phyloP scores from a whole-genome alignment of 2,329 filamentous ascomycete genomes.

The Lasiodiplodia gonubiensis region DNA sequence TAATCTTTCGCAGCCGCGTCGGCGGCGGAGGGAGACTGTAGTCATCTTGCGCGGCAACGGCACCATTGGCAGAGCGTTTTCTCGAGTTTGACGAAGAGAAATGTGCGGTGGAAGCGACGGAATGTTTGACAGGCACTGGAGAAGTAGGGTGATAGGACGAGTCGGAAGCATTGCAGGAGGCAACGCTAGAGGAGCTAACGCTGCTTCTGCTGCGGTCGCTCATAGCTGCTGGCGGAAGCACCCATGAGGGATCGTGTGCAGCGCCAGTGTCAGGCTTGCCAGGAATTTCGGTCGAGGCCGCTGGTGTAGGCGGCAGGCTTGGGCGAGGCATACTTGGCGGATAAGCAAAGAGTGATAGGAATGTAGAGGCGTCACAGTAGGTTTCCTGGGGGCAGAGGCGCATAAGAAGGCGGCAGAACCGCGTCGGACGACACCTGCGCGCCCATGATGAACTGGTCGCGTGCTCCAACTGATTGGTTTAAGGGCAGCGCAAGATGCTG shows the following conservation, averaged over 20 bases:
- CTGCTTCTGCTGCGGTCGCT: constrained; percentile 52
- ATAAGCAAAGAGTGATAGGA: background rate
- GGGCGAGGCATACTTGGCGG: constrained; percentile 65
- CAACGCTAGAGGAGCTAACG: constrained; percentile 51
- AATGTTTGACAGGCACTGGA: constrained; percentile 34
- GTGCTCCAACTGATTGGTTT: constrained; percentile 26
- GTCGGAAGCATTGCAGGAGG: constrained; percentile 55
- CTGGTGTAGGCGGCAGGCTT: constrained; percentile 74
- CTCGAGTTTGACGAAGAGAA: constrained; percentile 37
- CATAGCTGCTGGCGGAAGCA: constrained; percentile 72
- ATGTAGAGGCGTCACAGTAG: background rate
- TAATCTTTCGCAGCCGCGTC: constrained; percentile 91
- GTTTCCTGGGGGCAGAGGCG: background rate
- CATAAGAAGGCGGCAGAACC: constrained; percentile 18
- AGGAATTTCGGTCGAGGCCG: constrained; percentile 79
- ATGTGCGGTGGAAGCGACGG: constrained; percentile 29
- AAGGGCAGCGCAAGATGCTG: background rate
- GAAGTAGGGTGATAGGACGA: constrained; percentile 59
- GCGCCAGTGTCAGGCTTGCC: constrained; percentile 54
- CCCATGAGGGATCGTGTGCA: constrained; percentile 28
- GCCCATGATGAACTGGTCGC: constrained; percentile 18
- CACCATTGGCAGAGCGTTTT: constrained; percentile 33
- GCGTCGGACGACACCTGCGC: background rate
- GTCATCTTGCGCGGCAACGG: constrained; percentile 59
- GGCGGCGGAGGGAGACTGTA: constrained; percentile 91